phyloP scores from a whole-genome alignment of 2,329 filamentous ascomycete genomes.

The Microcera coccophila region DNA sequence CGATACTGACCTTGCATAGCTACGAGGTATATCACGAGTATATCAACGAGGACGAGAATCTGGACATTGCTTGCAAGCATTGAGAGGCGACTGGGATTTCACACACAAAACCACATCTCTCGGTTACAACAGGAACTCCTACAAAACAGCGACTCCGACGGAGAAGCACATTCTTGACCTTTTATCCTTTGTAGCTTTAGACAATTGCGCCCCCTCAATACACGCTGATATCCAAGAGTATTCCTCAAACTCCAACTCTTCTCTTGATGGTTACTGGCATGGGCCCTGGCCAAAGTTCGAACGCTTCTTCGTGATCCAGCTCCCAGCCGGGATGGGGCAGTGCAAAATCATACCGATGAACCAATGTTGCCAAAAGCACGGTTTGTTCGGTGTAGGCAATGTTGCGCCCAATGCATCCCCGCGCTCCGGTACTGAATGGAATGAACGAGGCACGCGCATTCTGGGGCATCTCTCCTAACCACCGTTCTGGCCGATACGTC shows the following conservation, averaged over 20 bases:
- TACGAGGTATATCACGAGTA: background rate
- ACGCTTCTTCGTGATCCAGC: background rate
- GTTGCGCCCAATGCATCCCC: background rate
- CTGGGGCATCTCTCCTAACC: background rate
- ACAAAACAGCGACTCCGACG: no score
- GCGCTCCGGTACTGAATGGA: background rate
- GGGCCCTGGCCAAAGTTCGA: background rate
- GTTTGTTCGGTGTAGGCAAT: background rate
- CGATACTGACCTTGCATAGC: background rate
- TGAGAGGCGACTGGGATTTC: background rate
- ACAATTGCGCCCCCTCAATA: background rate
- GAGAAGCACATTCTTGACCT: no score
- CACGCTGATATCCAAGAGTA: background rate
- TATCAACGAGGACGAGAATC: background rate
- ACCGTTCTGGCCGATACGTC: background rate
- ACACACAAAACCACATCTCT: background rate
- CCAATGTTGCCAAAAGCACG: background rate
- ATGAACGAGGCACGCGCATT: background rate
- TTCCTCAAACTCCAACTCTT: background rate
- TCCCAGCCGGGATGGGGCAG: background rate
- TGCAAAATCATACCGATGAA: background rate
- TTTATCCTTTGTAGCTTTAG: no score
- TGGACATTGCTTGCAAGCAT: background rate
- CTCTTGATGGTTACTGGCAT: background rate
- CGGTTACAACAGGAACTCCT: background rate